Evolutionary conservation across 768 basidiomycete species (phyloP).

Genomic region (Leucogyrophana mollusca): DNA sequence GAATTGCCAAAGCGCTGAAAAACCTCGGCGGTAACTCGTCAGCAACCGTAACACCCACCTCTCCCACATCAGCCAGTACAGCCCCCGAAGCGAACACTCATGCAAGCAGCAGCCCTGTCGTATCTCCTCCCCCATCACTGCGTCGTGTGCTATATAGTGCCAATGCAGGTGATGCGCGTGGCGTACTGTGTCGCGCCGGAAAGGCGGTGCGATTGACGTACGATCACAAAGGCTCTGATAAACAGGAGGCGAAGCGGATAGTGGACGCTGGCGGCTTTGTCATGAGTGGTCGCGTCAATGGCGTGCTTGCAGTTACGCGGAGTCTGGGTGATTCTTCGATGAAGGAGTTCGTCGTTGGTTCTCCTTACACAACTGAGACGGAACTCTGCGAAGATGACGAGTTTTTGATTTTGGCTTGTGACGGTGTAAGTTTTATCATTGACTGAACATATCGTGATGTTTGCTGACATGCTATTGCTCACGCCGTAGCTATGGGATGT

Average conservation of each 20-base stretch:
- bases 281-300: conserved; percentile 97
- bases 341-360: conserved; percentile 99
- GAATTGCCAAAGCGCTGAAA: conserved; percentile 55
- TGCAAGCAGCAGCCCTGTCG: conserved; percentile 20
- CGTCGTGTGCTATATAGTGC: conserved; percentile 90
- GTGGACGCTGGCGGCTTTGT: conserved; percentile 98
- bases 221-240: conserved; percentile 97
- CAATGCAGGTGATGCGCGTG: conserved; percentile 95
- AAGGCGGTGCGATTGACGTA: conserved; percentile 93
- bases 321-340: conserved; percentile 96
- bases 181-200: conserved; percentile 88
- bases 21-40: conserved; percentile 40
- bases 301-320: conserved; percentile 93
- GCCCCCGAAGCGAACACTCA: conserved; percentile 35
- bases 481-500: conserved; percentile 90
- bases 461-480: conserved; percentile 6
- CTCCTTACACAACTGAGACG: conserved; percentile 98
- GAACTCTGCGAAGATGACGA: conserved; percentile 89
- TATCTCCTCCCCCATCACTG: conserved; percentile 47
- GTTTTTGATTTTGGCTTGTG: conserved; percentile 93
- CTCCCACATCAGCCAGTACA: conserved; percentile 6
- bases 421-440: conserved; percentile 69
- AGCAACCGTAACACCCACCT: conserved; percentile 10
- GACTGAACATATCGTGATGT: not conserved
- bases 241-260: conserved; percentile 96